These are phyloP conservation scores for Physocladia obscura DNA, from an alignment of 192 early-diverging fungal species.

Conservation along the genomic window DNA sequence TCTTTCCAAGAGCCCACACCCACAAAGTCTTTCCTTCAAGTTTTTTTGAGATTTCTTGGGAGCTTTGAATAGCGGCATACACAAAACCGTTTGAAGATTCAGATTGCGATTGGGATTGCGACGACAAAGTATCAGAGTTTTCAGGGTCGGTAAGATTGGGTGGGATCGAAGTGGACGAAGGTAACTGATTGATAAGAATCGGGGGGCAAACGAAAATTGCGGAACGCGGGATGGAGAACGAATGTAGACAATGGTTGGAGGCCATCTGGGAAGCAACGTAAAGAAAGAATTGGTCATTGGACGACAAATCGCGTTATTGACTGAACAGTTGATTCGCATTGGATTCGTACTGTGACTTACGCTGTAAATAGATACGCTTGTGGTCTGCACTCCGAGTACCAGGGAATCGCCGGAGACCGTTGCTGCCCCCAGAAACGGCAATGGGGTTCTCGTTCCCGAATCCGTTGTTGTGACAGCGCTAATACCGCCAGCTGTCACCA, in stretches of 20 bases:
- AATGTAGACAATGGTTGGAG: constrained; percentile 3
- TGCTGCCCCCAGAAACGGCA: not conserved
- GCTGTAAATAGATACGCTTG: constrained; percentile 8
- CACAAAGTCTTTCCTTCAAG: not conserved
- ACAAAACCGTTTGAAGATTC: constrained; percentile 1
- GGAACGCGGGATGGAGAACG: constrained; percentile 16
- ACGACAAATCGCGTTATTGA: not conserved
- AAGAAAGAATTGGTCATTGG: not conserved
- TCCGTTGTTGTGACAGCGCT: too few species aligned
- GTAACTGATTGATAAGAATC: not conserved
- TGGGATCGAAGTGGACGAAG: not conserved
- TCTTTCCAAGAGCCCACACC: constrained; percentile 18
- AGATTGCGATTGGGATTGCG: not conserved
- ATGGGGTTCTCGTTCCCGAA: too few species aligned
- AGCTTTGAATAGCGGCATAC: not conserved
- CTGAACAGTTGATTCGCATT: not conserved
- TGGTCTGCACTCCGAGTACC: constrained; percentile 13
- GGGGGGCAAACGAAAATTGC: constrained; percentile 11
- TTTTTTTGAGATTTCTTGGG: not conserved
- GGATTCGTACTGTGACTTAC: not conserved
- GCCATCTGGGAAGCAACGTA: not conserved
- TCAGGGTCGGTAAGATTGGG: not conserved
- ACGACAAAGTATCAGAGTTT: not conserved
- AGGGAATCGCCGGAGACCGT: not conserved
- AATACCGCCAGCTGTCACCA: too few species aligned